Percentiles rank a stretch among this genome's conserved stretches.
These are phyloP conservation scores for Coniochaeta ligniaria DNA, from an alignment of 2,329 filamentous ascomycete species.

Conservation along the genomic window DNA sequence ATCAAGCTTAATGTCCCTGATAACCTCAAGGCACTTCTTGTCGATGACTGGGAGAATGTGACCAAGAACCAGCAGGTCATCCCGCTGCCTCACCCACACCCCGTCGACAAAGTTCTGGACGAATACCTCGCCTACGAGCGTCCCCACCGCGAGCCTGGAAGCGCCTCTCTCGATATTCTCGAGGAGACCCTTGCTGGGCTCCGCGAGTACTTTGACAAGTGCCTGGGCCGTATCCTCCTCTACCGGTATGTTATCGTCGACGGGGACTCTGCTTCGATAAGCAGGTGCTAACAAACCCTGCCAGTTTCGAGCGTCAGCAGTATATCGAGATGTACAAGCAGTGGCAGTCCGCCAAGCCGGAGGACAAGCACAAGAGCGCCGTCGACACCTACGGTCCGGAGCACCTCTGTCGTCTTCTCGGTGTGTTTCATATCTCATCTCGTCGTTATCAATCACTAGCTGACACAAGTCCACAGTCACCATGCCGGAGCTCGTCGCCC, in stretches of 20 bases:
- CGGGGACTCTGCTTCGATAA: neutral
- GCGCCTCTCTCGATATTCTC: constrained; percentile 73
- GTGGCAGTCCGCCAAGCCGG: constrained; percentile 52
- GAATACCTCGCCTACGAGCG: constrained; percentile 71
- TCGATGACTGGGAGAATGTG: constrained; percentile 98
- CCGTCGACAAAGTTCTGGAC: constrained; percentile 71
- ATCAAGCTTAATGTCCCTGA: constrained; percentile 85
- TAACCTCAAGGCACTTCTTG: constrained; percentile 81
- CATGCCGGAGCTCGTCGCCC: constrained; percentile 86
- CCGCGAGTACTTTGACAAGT: constrained; percentile 90
- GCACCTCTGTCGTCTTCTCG: constrained; percentile 81
- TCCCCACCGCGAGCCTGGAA: constrained; percentile 55
- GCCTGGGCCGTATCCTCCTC: constrained; percentile 78
- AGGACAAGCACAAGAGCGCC: constrained; percentile 60
- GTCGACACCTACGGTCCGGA: constrained; percentile 88
- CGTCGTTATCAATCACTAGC: neutral
- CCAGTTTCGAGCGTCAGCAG: constrained; percentile 84
- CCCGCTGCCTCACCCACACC: constrained; percentile 68
- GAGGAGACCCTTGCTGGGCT: constrained; percentile 84
- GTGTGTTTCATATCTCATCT: constrained; percentile 41
- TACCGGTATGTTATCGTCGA: constrained; percentile 50
- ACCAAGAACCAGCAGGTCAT: constrained; percentile 93
- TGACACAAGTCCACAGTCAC: constrained; percentile 50
- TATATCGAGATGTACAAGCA: constrained; percentile 70
- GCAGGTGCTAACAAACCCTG: neutral